Base-by-base conservation (phyloP, 2,329 filamentous ascomycete species). In the Xylaria sp. region DNA sequence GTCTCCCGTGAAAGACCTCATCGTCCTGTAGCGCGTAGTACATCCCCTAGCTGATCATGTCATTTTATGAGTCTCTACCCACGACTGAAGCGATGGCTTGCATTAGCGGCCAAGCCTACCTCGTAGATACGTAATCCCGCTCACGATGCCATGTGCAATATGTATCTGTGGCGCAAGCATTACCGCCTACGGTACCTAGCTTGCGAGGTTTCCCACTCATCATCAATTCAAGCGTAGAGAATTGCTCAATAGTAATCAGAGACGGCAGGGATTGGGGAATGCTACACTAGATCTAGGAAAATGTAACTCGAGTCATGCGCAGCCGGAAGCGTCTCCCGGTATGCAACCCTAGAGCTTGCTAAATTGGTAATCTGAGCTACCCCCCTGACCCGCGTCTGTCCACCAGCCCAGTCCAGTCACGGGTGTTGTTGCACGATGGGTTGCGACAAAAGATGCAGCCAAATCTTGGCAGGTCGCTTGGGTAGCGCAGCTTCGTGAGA, bases 261-360 rank as follows among this genome's bases (percentile, higher is more conserved):
- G 31, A 47, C 15, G n/a, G 8, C 15, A 46, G 21, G 25, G 28
- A 21, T 21, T 40, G 8, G 37, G 28, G 5, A 5, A 31, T 9
- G 4, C 28, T 31, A 31, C 25, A 33, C 38, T 19, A 28, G 51
- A 56, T 45, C 33, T 42, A 9, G 33, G 8, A 63, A 63, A 63
- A 59, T 59, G 31, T 56, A n/a, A 9, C 61, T 56, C 57, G 52
- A 56, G 61, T 63, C 56, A 63, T 45, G 28, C 9, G 19, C 45
- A 50, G 28, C 55, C 60, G 60, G 60, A 60, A 63, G 43, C 50
- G 5, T 33, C 23, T 54, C 42, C 60, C 60, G 60, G 60, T 17
- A 37, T 9, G 11, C 14, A 7, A 17, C 37, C 33, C 19, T n/a
- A n/a, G 46, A 42, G 17, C 51, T 47, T 46, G 28, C 38, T 42